phyloP scores from a whole-genome alignment of 768 basidiomycete species.

The Amanita pseudoporphyria region DNA sequence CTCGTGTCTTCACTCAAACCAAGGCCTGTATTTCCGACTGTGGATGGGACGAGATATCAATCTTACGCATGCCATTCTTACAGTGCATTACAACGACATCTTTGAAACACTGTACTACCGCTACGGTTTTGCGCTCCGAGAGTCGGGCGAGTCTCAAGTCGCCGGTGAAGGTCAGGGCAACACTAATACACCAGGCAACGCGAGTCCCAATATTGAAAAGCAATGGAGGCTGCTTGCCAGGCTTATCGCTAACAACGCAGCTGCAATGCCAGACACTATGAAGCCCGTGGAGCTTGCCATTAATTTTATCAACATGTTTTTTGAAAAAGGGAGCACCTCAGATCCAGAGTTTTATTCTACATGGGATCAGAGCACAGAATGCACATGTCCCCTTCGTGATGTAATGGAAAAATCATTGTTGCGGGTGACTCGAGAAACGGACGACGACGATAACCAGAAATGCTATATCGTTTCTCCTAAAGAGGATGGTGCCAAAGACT shows the following conservation, averaged over 20 bases:
- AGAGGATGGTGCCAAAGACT: too few species aligned
- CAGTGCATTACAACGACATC: not conserved
- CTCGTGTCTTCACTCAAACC: not conserved
- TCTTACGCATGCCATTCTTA: not conserved
- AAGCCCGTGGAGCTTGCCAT: not conserved
- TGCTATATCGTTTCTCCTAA: not conserved
- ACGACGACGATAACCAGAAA: not conserved
- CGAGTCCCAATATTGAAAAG: not conserved
- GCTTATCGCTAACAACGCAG: not conserved
- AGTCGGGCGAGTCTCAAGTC: not conserved
- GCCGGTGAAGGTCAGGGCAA: not conserved
- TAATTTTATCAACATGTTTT: not conserved
- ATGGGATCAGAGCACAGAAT: not conserved
- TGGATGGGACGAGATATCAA: not conserved
- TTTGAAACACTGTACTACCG: conserved; percentile 2
- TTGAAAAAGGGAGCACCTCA: not conserved
- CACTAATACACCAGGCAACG: not conserved
- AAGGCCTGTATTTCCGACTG: not conserved
- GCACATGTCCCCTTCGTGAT: not conserved
- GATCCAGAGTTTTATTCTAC: not conserved
- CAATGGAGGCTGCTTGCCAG: conserved; percentile 2
- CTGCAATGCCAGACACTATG: not conserved
- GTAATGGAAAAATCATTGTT: not conserved
- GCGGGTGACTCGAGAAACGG: not conserved
- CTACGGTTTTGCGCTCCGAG: not conserved